These are phyloP conservation scores for Euphorbia peplus DNA, from an alignment of 345 rosid species.

Conservation along the genomic window DNA sequence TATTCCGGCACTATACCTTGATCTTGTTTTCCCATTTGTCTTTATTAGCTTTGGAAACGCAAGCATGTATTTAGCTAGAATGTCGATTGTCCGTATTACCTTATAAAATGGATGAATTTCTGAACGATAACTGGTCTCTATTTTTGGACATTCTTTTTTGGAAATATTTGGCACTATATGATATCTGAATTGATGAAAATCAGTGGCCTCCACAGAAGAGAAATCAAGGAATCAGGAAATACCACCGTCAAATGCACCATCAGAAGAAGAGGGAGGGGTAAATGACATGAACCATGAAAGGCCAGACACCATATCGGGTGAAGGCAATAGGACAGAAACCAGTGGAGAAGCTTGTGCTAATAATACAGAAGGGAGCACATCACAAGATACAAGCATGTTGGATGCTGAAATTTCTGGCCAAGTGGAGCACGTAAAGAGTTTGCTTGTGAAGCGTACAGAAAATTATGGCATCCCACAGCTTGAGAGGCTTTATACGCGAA, in stretches of 20 bases:
- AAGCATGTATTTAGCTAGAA: neutral
- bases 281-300: constrained; percentile 33
- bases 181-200: neutral
- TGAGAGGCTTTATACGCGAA: constrained; percentile 71
- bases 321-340: constrained; percentile 24
- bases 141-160: neutral
- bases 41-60: neutral
- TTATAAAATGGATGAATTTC: neutral
- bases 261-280: constrained; percentile 33
- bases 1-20: neutral
- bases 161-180: no score
- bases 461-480: constrained; percentile 73
- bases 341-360: constrained; percentile 22
- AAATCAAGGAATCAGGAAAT: constrained; percentile 43
- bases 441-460: constrained; percentile 52
- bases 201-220: constrained; percentile 52
- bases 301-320: constrained; percentile 35
- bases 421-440: constrained; percentile 42
- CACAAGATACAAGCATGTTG: constrained; percentile 32
- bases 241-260: constrained; percentile 31
- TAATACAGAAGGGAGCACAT: constrained; percentile 14
- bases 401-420: constrained; percentile 45
- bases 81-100: neutral
- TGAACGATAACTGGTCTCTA: neutral
- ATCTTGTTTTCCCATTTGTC: neutral